phyloP scores from a whole-genome alignment of 257 asterid species.

The Phtheirospermum japonicum region DNA sequence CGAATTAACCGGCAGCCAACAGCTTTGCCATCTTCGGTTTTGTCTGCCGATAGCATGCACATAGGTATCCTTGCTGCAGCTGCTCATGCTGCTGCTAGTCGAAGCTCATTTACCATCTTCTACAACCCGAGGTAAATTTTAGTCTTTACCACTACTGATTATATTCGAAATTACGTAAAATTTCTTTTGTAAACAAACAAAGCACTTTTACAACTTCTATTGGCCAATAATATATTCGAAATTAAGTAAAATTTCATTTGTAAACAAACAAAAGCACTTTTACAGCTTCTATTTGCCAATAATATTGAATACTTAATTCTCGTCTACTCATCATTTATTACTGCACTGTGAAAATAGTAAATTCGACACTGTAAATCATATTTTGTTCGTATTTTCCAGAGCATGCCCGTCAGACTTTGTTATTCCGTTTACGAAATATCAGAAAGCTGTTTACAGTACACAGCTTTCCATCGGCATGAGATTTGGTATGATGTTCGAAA shows the following conservation, averaged over 20 bases:
- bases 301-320: too few relatives aligned
- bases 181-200: too few relatives aligned
- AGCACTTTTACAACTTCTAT: too few relatives aligned
- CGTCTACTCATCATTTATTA: too few relatives aligned
- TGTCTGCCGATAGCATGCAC: conserved; percentile 93
- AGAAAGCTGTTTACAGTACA: conserved; percentile 62
- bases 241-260: too few relatives aligned
- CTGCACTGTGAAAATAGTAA: too few relatives aligned
- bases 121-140: conserved; percentile 68
- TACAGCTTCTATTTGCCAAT: too few relatives aligned
- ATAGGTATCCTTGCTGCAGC: conserved; percentile 95
- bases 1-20: conserved; percentile 80
- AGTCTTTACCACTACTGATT: too few relatives aligned
- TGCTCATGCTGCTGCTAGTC: conserved; percentile 83
- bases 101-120: conserved; percentile 71
- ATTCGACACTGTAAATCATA: background rate
- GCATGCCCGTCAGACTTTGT: conserved; percentile 89
- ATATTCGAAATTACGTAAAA: too few relatives aligned
- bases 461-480: conserved; percentile 82
- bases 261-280: too few relatives aligned
- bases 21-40: conserved; percentile 74
- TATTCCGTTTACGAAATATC: conserved; percentile 59
- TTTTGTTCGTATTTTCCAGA: conserved; percentile 35
- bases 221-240: too few relatives aligned
- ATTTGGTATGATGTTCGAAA: conserved; percentile 92